Base-by-base conservation (phyloP, 495 filamentous ascomycete genomes). In the Endocarpon pusillum region DNA sequence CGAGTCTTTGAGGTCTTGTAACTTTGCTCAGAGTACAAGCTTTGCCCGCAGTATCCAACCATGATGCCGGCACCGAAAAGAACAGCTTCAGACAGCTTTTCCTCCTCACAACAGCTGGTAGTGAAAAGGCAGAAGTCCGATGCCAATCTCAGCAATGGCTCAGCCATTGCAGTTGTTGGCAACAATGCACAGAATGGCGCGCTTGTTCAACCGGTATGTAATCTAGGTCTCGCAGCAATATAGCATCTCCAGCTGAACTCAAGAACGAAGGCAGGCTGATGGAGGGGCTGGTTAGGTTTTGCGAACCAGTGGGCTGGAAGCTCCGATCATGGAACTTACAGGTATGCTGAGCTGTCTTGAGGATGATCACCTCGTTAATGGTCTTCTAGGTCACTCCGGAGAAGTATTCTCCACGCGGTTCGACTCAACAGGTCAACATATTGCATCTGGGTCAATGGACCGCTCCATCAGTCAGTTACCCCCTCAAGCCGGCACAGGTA, bases 391-490 rank as follows among this genome's bases (percentile, higher is more conserved):
- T 18, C 74, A 79, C 46, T 67, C 66, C 21, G 71, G 81, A 7
- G 89, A 97, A 58, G 71, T 96, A 20, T 96, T 94, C 50, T 64
- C 79, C n/a, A 75, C 80, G 16, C 76, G 78, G 47, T 97, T 97
- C 42, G 82, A 94, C 52, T 78, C 81, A 8, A 74, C 77, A 3
- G 85, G 84, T 16, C 77, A 82, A 33, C 66, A 80, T 38, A 87
- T 96, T 41, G 89, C 91, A 31, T 94, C 89, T 3, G 91, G 87
- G 11, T 91, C 84, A 1, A 87, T 93, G 76, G 89, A 97, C 55
- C 67, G 91, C 39, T 76, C 73, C 29, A 94, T 97, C 36, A 65
- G 86, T 92, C 65, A 27, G 74, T 59, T 32, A 25, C 24, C 3
- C 27, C 24, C 32, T 19, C 31, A n/a, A 21, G 4, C 17, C 9